Conservation (phyloP, 306 rosid species). For the Corylus avellana region DNA sequence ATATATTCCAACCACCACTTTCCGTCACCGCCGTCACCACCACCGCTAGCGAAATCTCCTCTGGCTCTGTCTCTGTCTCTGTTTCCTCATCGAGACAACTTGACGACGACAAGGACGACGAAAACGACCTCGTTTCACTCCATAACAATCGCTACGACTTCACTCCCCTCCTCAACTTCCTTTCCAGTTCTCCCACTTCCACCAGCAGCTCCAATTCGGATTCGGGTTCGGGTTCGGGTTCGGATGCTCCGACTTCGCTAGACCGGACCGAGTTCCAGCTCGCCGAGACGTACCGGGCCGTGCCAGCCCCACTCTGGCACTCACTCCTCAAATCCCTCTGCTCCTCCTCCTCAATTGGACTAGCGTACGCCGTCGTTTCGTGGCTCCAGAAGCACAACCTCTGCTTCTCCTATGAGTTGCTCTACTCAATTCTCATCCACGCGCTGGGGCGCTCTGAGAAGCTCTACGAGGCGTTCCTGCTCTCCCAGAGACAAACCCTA, state of each 20-base stretch:
- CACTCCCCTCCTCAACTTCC: constrained; percentile 70
- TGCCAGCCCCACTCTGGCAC: constrained; percentile 89
- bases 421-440: constrained; percentile 88
- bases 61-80: constrained; percentile 31
- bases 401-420: constrained; percentile 86
- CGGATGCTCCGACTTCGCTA: constrained; percentile 60
- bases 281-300: constrained; percentile 85
- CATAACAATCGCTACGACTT: constrained; percentile 73
- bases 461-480: constrained; percentile 86
- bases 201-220: not conserved
- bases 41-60: constrained; percentile 20
- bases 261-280: constrained; percentile 71
- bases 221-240: constrained; percentile 2
- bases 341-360: constrained; percentile 51
- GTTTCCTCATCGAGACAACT: constrained; percentile 35
- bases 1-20: constrained; percentile 23
- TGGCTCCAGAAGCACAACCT: constrained; percentile 92
- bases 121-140: constrained; percentile 48
- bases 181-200: constrained; percentile 33
- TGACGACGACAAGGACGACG: constrained; percentile 36
- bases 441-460: constrained; percentile 88
- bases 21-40: constrained; percentile 25
- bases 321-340: constrained; percentile 82
- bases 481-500: constrained; percentile 68
- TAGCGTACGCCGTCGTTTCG: constrained; percentile 78